These are phyloP conservation scores for Rubia peregrina DNA, from an alignment of 305 asterid species.

Conservation along the genomic window DNA sequence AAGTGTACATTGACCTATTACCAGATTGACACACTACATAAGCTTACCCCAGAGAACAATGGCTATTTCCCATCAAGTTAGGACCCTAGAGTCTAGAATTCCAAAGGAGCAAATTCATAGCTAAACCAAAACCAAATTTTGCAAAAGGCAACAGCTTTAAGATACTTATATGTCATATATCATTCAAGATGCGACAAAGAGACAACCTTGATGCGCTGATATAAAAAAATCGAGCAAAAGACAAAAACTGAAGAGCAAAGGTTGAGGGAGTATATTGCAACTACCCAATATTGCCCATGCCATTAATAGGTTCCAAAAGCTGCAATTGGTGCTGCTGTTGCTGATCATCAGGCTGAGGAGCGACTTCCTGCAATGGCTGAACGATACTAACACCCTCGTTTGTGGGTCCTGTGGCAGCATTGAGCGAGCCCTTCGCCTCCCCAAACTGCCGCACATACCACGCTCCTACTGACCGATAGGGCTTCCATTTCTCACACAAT, in stretches of 20 bases:
- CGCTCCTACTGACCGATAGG: slow-evolving; percentile 87
- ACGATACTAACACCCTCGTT: slow-evolving; percentile 34
- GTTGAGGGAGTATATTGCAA: slow-evolving; percentile 19
- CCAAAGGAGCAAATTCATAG: background rate
- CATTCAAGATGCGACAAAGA: background rate
- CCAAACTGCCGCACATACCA: slow-evolving; percentile 96
- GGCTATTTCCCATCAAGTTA: background rate
- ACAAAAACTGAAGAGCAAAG: slow-evolving; percentile 1
- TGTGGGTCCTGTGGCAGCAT: slow-evolving; percentile 31
- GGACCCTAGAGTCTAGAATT: background rate
- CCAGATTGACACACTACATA: background rate
- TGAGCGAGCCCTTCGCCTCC: slow-evolving; percentile 63
- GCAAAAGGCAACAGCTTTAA: background rate
- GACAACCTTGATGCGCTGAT: background rate
- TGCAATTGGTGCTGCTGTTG: slow-evolving; percentile 71
- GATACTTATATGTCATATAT: background rate
- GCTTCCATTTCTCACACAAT: slow-evolving; percentile 91
- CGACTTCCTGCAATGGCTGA: slow-evolving; percentile 72
- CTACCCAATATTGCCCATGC: slow-evolving; percentile 76
- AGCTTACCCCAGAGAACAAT: background rate
- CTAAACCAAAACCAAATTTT: background rate
- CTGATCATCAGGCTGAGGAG: slow-evolving; percentile 47
- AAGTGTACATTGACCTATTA: background rate
- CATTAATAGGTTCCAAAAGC: slow-evolving; percentile 71
- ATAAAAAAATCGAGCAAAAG: background rate